A percentile compares a stretch with the other conserved stretches of the same genome.
Conservation (phyloP, 495 filamentous ascomycete genomes). For the Tricharina praecox region DNA sequence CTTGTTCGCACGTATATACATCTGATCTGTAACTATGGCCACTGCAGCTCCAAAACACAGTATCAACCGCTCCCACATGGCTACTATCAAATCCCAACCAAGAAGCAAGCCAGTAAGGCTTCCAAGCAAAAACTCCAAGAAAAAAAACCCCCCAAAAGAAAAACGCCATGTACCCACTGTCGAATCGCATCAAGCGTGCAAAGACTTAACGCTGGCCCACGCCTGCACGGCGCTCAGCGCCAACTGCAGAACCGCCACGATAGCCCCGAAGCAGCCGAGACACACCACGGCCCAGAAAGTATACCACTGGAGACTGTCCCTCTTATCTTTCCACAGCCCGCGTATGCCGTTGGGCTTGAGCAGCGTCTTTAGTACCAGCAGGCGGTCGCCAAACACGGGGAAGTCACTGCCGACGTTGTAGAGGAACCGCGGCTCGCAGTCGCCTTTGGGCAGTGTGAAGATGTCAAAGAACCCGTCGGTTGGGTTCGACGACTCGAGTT, state of each 20-base stretch:
- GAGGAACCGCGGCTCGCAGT: slow-evolving; percentile 1
- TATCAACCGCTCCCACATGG: too few species aligned
- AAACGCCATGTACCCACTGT: not conserved
- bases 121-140: not conserved
- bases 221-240: not conserved
- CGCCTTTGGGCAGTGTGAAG: not conserved
- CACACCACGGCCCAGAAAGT: slow-evolving; percentile 23
- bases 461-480: slow-evolving; percentile 7
- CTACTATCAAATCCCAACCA: too few species aligned
- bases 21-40: too few species aligned
- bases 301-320: slow-evolving; percentile 21
- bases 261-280: slow-evolving; percentile 8
- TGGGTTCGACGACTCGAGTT: not conserved
- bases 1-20: too few species aligned
- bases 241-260: slow-evolving; percentile 7
- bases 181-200: not conserved
- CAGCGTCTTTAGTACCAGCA: slow-evolving; percentile 7
- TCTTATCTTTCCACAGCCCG: slow-evolving; percentile 17
- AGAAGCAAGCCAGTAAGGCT: too few species aligned
- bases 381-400: slow-evolving; percentile 11
- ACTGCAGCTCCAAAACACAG: too few species aligned
- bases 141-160: not conserved
- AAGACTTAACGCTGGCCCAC: not conserved
- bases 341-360: slow-evolving; percentile 9
- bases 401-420: slow-evolving; percentile 15